Evolutionary conservation across 78 protist species (phyloP).

Genomic region (Mantamonas sphyraenae): DNA sequence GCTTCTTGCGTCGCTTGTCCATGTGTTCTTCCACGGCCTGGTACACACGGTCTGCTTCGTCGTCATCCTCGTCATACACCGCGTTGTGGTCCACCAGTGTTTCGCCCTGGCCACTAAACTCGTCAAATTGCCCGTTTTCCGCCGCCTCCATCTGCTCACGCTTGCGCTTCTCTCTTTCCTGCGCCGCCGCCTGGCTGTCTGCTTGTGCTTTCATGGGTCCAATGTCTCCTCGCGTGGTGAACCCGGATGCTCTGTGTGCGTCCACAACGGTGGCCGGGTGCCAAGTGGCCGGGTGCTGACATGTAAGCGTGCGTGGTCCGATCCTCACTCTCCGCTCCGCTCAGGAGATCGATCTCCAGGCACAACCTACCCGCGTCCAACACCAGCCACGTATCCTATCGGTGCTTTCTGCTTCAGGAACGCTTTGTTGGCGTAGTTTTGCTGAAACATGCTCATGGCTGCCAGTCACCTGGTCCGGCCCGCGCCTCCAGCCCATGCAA

Average conservation of each 20-base stretch:
- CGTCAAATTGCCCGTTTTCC: conserved; percentile 64
- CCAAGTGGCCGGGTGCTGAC: neutral
- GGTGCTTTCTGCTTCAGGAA: conserved; percentile 21
- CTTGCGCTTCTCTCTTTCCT: neutral
- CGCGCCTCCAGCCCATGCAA: too few relatives aligned
- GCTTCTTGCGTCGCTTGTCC: conserved; percentile 53
- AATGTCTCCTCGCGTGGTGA: conserved; percentile 88
- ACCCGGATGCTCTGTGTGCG: conserved; percentile 70
- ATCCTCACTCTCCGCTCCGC: neutral
- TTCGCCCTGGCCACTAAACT: conserved; percentile 71
- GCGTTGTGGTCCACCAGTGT: conserved; percentile 33
- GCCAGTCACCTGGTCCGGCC: too few relatives aligned
- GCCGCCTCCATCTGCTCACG: conserved; percentile 6
- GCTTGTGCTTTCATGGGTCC: conserved; percentile 55
- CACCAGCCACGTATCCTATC: conserved; percentile 74
- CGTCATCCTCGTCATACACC: conserved; percentile 71
- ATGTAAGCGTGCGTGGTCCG: neutral
- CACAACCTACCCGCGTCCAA: conserved; percentile 73
- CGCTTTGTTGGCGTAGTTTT: neutral
- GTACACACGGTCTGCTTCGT: conserved; percentile 74
- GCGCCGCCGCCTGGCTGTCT: neutral
- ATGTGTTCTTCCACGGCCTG: conserved; percentile 47
- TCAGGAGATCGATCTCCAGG: neutral
- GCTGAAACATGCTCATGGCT: too few relatives aligned
- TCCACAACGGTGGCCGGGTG: neutral